A percentile compares a stretch with the other conserved stretches of the same genome.
These are phyloP conservation scores for carrot (Daucus carota) DNA, from an alignment of 129 eudicot genomes.

Conservation along the genomic window DNA sequence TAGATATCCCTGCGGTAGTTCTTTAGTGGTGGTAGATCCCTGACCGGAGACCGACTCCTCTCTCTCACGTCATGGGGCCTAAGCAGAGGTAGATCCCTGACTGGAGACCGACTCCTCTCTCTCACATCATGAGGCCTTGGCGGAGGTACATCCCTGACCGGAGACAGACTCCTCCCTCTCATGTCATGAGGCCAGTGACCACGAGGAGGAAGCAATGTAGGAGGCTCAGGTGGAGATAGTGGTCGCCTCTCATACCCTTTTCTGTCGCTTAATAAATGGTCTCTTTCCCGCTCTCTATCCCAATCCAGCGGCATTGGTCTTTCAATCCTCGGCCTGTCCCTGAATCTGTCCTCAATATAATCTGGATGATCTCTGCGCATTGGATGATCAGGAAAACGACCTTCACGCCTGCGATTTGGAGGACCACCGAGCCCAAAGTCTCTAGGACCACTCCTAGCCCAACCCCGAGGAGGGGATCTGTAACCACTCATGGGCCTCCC, in stretches of 20 bases:
- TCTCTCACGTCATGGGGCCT: constrained; percentile 26
- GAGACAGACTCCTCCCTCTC: constrained; percentile 16
- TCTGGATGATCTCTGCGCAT: constrained; percentile 48
- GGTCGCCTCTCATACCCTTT: constrained; percentile 53
- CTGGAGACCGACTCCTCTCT: constrained; percentile 20
- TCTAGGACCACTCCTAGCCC: constrained; percentile 57
- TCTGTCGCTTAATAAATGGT: constrained; percentile 27
- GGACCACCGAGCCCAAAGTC: constrained; percentile 51
- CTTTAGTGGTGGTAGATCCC: constrained; percentile 44
- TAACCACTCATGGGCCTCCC: constrained; percentile 58
- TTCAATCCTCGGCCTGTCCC: constrained; percentile 60
- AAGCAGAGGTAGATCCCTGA: constrained; percentile 39
- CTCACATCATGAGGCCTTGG: constrained; percentile 18
- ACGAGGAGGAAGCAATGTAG: constrained; percentile 28
- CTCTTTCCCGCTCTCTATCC: constrained; percentile 49
- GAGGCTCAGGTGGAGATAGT: constrained; percentile 47
- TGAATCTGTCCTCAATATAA: constrained; percentile 49
- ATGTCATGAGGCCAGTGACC: constrained; percentile 36
- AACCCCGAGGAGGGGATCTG: constrained; percentile 80
- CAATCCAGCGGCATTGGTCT: constrained; percentile 45
- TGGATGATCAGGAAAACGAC: constrained; percentile 43
- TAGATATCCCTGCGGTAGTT: constrained; percentile 54
- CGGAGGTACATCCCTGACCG: constrained; percentile 43
- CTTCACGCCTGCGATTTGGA: constrained; percentile 56
- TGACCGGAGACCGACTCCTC: constrained; percentile 24